Percentiles rank a stretch among this genome's conserved stretches.
phyloP scores from a whole-genome alignment of 176 grass and related monocot species.

The Triticum aestivum region IWGSC_CS_RefSeq_v2.1 NC_057809.1:494235905-494236404 shows the following conservation, averaged over 20 bases:
- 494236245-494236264: constrained; percentile 63
- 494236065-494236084: constrained; percentile 28
- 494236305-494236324: constrained; percentile 39
- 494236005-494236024: constrained; percentile 24
- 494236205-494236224: not conserved
- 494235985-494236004: constrained; percentile 72
- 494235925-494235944: constrained; percentile 52
- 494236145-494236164: constrained; percentile 23
- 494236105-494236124: constrained; percentile 36
- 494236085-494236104: constrained; percentile 42
- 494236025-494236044: constrained; percentile 46
- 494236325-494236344: constrained; percentile 28
- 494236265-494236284: not conserved
- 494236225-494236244: not conserved
- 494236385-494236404: not conserved
- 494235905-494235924: constrained; percentile 48
- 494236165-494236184: constrained; percentile 37
- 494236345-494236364: constrained; percentile 82
- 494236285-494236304: constrained; percentile 43
- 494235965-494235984: constrained; percentile 56
- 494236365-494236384: constrained; percentile 62
- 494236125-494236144: constrained; percentile 27
- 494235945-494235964: constrained; percentile 70
- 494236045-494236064: constrained; percentile 49
- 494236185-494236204: constrained; percentile 11